Conservation (phyloP, 257 asterid species). For the Misopates orontium region DNA sequence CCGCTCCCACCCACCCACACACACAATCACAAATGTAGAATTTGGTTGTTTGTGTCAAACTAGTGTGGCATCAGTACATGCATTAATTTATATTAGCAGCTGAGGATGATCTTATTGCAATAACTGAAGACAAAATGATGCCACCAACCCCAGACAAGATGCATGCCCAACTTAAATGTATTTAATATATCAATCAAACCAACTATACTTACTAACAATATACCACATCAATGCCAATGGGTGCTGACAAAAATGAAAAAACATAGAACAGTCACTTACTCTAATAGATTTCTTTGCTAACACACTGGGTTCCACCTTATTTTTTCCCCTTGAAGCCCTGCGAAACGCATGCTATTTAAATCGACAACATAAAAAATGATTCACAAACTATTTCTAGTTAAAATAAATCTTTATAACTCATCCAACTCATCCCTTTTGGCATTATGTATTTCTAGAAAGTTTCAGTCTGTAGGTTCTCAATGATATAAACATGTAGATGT, state of each 20-base stretch:
- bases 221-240: constrained; percentile 3
- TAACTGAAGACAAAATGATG: not conserved
- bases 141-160: not conserved
- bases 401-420: constrained; percentile 9
- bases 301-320: constrained; percentile 43
- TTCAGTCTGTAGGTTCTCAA: not conserved
- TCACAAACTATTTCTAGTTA: constrained; percentile 1
- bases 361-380: constrained; percentile 26
- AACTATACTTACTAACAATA: not conserved
- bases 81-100: not conserved
- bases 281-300: constrained; percentile 49
- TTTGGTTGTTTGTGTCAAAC: not conserved
- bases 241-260: constrained; percentile 10
- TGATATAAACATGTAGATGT: not conserved
- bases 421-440: constrained; percentile 8
- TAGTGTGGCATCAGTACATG: not conserved
- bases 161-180: not conserved
- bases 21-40: not conserved
- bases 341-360: constrained; percentile 23
- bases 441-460: constrained; percentile 3
- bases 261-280: constrained; percentile 42
- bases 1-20: not conserved
- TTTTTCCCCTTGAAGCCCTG: constrained; percentile 65
- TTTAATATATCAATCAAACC: constrained; percentile 1
- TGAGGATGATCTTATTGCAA: constrained; percentile 1